A percentile compares a stretch with the other conserved stretches of the same genome.
These are phyloP conservation scores for Candolleomyces efflorescens DNA, from an alignment of 768 basidiomycete genomes.

Conservation along the genomic window DNA sequence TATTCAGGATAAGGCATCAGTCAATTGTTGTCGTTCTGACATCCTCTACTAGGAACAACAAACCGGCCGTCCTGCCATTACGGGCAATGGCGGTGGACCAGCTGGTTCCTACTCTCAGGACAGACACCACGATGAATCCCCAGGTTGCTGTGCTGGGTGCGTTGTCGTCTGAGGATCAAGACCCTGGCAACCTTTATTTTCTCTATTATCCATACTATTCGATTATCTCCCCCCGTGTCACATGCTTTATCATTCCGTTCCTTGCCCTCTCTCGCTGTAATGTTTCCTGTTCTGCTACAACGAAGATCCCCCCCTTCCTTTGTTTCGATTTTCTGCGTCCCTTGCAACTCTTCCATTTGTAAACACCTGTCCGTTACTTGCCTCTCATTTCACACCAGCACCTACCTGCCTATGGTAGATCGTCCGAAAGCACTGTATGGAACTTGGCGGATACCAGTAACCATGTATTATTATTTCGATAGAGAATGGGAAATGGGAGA, in stretches of 20 bases:
- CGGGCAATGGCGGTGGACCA: constrained; percentile 36
- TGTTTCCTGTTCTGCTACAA: constrained; percentile 11
- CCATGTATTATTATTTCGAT: constrained; percentile 7
- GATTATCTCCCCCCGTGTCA: constrained; percentile 9
- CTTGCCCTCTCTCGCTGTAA: constrained; percentile 10
- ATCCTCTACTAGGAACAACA: constrained; percentile 58
- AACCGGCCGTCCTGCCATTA: constrained; percentile 44
- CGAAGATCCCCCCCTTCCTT: not conserved
- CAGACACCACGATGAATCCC: constrained; percentile 47
- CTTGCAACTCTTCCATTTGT: not conserved
- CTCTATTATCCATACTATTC: constrained; percentile 11
- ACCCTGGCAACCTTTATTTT: constrained; percentile 1
- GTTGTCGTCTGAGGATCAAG: constrained; percentile 45
- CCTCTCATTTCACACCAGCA: not conserved
- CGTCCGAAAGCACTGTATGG: constrained; percentile 1
- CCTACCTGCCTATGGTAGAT: not conserved
- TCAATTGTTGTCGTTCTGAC: constrained; percentile 8
- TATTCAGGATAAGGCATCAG: not conserved
- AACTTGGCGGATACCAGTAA: constrained; percentile 7
- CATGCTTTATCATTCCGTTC: constrained; percentile 25
- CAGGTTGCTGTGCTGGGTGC: constrained; percentile 67
- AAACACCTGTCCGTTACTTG: not conserved
- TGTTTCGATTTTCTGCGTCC: not conserved
- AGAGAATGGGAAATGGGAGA: constrained; percentile 5
- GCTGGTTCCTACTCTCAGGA: constrained; percentile 51